Percentiles rank a stretch among this genome's conserved stretches.
phyloP scores from a whole-genome alignment of 805 yeast species.

The Brettanomyces bruxellensis region DNA sequence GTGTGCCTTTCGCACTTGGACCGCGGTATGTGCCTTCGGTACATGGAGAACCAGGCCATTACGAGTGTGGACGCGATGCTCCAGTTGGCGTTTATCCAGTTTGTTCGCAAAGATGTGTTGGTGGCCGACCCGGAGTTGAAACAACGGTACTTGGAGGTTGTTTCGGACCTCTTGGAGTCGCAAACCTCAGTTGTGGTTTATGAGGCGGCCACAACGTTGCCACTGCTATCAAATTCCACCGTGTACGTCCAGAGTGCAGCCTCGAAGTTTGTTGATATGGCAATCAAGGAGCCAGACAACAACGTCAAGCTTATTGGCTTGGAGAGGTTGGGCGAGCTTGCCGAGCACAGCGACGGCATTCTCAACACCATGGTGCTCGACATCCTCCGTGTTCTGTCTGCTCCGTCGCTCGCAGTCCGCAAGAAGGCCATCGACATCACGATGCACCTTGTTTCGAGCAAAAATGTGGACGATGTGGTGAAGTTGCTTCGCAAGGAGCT shows the following conservation, averaged over 20 bases:
- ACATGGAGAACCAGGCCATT: slow-evolving; percentile 63
- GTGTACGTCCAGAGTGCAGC: slow-evolving; percentile 72
- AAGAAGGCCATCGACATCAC: slow-evolving; percentile 79
- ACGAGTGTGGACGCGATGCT: slow-evolving; percentile 69
- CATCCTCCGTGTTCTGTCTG: slow-evolving; percentile 72
- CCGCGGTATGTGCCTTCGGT: slow-evolving; percentile 77
- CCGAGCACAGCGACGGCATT: slow-evolving; percentile 67
- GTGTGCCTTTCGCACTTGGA: slow-evolving; percentile 75
- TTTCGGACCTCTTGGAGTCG: slow-evolving; percentile 65
- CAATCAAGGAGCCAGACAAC: slow-evolving; percentile 89
- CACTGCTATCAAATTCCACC: slow-evolving; percentile 48
- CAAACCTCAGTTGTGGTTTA: slow-evolving; percentile 68
- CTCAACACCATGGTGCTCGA: slow-evolving; percentile 80
- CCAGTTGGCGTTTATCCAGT: slow-evolving; percentile 86
- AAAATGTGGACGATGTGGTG: slow-evolving; percentile 91
- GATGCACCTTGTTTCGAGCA: slow-evolving; percentile 68
- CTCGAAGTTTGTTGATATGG: slow-evolving; percentile 75
- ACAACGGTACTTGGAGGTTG: slow-evolving; percentile 60
- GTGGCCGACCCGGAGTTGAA: slow-evolving; percentile 51
- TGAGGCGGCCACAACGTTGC: slow-evolving; percentile 83
- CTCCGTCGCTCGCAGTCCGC: slow-evolving; percentile 88
- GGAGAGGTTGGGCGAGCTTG: slow-evolving; percentile 73
- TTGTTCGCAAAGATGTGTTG: slow-evolving; percentile 74
- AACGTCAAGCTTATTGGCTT: slow-evolving; percentile 89
- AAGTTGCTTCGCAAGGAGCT: slow-evolving; percentile 88